Conservation (phyloP, 2,329 filamentous ascomycete genomes). For the Cyphellophora europaea region DNA sequence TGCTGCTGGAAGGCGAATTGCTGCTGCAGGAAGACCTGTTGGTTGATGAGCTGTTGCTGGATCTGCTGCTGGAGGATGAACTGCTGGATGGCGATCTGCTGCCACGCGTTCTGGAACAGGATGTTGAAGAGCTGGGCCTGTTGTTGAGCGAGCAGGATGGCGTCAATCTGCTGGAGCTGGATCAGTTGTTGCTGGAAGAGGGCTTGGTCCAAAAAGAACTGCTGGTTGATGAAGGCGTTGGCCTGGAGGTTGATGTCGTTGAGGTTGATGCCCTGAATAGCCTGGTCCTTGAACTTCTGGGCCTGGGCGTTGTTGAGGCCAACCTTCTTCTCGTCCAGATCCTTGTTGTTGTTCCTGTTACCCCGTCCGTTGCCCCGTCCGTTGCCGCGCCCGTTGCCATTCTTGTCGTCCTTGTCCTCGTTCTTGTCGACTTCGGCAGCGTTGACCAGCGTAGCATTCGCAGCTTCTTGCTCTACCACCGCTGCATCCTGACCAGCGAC, state of each 20-base stretch:
- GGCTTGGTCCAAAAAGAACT: not conserved
- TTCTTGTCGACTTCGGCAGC: not conserved
- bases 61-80: too few relatives aligned
- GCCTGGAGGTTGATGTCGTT: not conserved
- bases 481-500: constrained; percentile 27
- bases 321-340: not conserved
- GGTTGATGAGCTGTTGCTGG: too few relatives aligned
- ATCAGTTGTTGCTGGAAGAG: not conserved
- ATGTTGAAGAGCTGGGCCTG: too few relatives aligned
- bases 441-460: not conserved
- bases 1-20: too few relatives aligned
- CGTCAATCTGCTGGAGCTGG: not conserved
- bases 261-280: not conserved
- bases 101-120: too few relatives aligned
- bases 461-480: not conserved
- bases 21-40: too few relatives aligned
- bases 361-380: not conserved
- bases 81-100: too few relatives aligned
- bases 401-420: not conserved
- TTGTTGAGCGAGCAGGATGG: too few relatives aligned
- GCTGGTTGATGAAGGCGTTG: not conserved
- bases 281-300: not conserved
- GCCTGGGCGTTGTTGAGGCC: not conserved
- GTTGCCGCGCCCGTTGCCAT: not conserved
- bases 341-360: constrained; percentile 1